Evolutionary conservation across 345 rosid genomes (phyloP).

Genomic region (Noccaea bulbosa): DNA sequence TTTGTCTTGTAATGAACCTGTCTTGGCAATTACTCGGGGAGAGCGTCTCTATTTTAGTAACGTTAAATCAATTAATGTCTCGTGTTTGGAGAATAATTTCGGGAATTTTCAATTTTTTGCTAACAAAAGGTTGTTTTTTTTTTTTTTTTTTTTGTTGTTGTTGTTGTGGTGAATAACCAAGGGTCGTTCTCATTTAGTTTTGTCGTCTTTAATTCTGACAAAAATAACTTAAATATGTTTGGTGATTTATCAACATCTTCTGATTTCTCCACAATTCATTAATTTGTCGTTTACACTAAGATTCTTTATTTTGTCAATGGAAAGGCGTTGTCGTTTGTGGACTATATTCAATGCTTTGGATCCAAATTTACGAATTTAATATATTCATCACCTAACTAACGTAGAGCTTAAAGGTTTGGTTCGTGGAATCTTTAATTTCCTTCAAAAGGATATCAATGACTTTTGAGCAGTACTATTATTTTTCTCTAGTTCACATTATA

Average conservation of each 20-base stretch:
- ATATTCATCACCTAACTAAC: conserved; percentile 26
- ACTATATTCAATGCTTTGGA: conserved; percentile 43
- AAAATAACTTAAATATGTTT: conserved; percentile 33
- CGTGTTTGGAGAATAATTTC: conserved; percentile 4
- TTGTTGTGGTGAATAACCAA: background rate
- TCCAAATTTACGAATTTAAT: conserved; percentile 20
- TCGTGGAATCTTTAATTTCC: conserved; percentile 35
- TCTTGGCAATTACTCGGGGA: conserved; percentile 43
- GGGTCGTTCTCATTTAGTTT: conserved; percentile 27
- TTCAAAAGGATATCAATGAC: conserved; percentile 20
- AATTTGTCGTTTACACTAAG: conserved; percentile 41
- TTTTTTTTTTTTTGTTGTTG: too few species aligned
- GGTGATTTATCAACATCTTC: conserved; percentile 44
- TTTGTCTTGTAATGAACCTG: conserved; percentile 42
- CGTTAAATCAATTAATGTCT: background rate
- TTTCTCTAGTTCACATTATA: conserved; percentile 34
- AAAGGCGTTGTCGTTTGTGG: conserved; percentile 39
- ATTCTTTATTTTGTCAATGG: conserved; percentile 46
- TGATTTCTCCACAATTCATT: conserved; percentile 37
- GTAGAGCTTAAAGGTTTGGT: conserved; percentile 27
- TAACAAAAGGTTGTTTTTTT: too few species aligned
- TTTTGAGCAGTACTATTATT: conserved; percentile 14
- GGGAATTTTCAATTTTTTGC: background rate
- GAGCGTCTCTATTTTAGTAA: conserved; percentile 8
- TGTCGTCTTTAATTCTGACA: conserved; percentile 42